Conservation (phyloP, 2,329 filamentous ascomycete species). For the Fusarium oligoseptatum region DNA sequence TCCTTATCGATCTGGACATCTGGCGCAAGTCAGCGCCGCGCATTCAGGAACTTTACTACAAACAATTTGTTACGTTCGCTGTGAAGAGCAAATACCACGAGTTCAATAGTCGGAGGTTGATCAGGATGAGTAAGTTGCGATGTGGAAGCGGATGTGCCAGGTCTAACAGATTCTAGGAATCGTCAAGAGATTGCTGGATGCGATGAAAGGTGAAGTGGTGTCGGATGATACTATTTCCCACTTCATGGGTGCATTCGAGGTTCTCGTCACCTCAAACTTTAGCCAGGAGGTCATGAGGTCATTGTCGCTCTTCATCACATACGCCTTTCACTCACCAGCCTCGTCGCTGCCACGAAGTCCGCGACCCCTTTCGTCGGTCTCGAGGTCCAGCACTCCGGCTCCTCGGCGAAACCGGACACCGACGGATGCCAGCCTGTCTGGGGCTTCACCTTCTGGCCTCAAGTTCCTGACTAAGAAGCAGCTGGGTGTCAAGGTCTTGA, state of each 20-base stretch:
- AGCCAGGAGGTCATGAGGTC: constrained; percentile 88
- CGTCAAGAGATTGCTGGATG: constrained; percentile 89
- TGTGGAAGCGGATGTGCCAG: background rate
- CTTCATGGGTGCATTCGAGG: constrained; percentile 84
- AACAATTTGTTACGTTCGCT: constrained; percentile 89
- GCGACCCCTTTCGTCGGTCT: constrained; percentile 56
- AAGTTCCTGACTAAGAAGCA: constrained; percentile 73
- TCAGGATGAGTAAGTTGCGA: constrained; percentile 83
- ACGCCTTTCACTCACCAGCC: constrained; percentile 78
- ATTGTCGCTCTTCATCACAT: constrained; percentile 92
- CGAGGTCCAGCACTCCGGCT: constrained; percentile 57
- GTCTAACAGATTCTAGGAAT: constrained; percentile 71
- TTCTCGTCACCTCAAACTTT: constrained; percentile 83
- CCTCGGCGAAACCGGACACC: constrained; percentile 53
- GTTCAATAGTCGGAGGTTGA: constrained; percentile 89
- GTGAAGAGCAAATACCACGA: constrained; percentile 91
- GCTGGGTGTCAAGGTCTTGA: constrained; percentile 80
- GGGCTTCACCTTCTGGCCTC: constrained; percentile 47
- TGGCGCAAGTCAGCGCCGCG: constrained; percentile 85
- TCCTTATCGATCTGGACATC: constrained; percentile 92
- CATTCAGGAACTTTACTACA: constrained; percentile 91
- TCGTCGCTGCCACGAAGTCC: constrained; percentile 66
- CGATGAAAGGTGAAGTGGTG: constrained; percentile 87
- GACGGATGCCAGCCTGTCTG: constrained; percentile 50
- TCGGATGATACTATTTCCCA: constrained; percentile 78